These are phyloP conservation scores for Mucor irregularis DNA, from an alignment of 371 early-diverging fungal genomes.

Conservation along the genomic window DNA sequence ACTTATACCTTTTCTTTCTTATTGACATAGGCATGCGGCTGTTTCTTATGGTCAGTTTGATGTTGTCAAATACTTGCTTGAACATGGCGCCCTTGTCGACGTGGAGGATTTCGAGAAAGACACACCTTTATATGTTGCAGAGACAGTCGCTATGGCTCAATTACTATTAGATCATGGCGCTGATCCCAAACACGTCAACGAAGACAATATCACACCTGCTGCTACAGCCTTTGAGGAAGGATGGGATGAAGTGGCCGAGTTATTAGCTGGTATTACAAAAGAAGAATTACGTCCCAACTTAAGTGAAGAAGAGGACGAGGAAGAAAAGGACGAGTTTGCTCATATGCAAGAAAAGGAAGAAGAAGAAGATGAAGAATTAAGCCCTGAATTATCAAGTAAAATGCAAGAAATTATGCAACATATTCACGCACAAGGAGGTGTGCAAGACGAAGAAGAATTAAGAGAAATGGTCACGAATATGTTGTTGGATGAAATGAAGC, in stretches of 20 bases:
- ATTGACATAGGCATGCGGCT: constrained; percentile 59
- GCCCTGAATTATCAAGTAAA: constrained; percentile 13
- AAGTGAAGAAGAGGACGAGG: constrained; percentile 17
- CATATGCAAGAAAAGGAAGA: neutral
- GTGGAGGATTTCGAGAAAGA: constrained; percentile 81
- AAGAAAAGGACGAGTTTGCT: neutral
- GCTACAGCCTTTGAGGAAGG: constrained; percentile 41
- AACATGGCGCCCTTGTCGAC: constrained; percentile 62
- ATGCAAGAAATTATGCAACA: constrained; percentile 34
- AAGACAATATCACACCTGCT: constrained; percentile 59
- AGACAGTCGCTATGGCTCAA: constrained; percentile 72
- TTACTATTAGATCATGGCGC: constrained; percentile 75
- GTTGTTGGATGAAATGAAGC: constrained; percentile 38
- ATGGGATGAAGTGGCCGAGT: constrained; percentile 41
- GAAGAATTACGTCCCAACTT: constrained; percentile 26
- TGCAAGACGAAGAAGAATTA: constrained; percentile 43
- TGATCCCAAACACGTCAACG: constrained; percentile 61
- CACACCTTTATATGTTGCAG: constrained; percentile 85
- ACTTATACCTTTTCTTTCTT: no score
- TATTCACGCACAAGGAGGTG: constrained; percentile 41
- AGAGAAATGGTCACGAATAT: constrained; percentile 42
- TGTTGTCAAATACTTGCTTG: constrained; percentile 55
- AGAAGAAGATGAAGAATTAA: constrained; percentile 19
- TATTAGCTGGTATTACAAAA: constrained; percentile 32
- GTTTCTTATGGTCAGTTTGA: constrained; percentile 66